phyloP scores from a whole-genome alignment of 345 rosid genomes.

The Excoecaria agallocha region DNA sequence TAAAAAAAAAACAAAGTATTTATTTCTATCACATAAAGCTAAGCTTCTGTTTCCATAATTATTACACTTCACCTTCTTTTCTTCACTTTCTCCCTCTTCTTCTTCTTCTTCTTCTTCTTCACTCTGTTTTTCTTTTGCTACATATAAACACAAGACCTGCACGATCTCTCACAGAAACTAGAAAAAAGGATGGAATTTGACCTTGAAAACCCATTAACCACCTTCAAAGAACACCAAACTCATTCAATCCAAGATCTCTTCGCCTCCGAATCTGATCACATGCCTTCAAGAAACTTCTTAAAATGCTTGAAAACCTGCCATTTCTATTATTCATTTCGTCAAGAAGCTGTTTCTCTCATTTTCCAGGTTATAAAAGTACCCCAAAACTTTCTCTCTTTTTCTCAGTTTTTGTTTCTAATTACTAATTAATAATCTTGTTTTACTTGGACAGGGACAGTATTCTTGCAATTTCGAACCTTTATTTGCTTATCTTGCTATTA shows the following conservation, averaged over 20 bases:
- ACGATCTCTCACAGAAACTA: not conserved
- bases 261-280: slow-evolving; percentile 43
- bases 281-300: slow-evolving; percentile 32
- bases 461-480: slow-evolving; percentile 33
- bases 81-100: slow-evolving; percentile 5
- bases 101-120: slow-evolving; percentile 11
- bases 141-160: not conserved
- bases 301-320: slow-evolving; percentile 20
- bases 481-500: slow-evolving; percentile 45
- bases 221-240: slow-evolving; percentile 19
- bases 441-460: slow-evolving; percentile 17
- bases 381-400: not conserved
- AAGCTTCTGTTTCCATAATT: slow-evolving; percentile 41
- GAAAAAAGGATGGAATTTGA: slow-evolving; percentile 33
- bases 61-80: slow-evolving; percentile 26
- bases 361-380: slow-evolving; percentile 26
- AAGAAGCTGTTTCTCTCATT: slow-evolving; percentile 42
- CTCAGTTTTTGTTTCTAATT: not conserved
- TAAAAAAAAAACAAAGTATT: no score
- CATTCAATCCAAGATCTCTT: slow-evolving; percentile 32
- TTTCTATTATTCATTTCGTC: slow-evolving; percentile 34
- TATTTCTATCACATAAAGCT: slow-evolving; percentile 29
- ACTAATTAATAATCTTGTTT: not conserved
- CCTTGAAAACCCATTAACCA: slow-evolving; percentile 46
- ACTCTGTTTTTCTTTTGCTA: slow-evolving; percentile 9